A percentile compares a stretch with the other conserved stretches of the same genome.
phyloP scores from a whole-genome alignment of 345 rosid species.

The Combretum micranthum region DNA sequence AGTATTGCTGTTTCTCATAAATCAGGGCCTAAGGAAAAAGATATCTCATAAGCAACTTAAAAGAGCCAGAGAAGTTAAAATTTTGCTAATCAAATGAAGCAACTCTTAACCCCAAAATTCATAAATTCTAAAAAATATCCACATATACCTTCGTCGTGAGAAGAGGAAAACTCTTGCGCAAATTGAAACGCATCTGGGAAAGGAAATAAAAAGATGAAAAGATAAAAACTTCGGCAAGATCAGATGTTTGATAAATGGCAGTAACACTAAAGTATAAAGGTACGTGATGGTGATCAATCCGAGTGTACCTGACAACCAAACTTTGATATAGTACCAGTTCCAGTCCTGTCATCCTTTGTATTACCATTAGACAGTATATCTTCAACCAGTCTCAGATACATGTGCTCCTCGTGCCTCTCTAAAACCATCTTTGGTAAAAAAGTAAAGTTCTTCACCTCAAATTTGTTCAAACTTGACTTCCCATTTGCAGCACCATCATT shows the following conservation, averaged over 20 bases:
- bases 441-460: conserved; percentile 51
- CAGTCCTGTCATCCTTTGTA: conserved; percentile 65
- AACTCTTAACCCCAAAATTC: not conserved
- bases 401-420: conserved; percentile 70
- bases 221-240: not conserved
- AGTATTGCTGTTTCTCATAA: too few relatives aligned
- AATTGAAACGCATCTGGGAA: conserved; percentile 69
- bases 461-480: conserved; percentile 24
- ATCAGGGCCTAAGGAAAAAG: not conserved
- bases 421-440: conserved; percentile 70
- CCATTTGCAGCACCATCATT: conserved; percentile 23
- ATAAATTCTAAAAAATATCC: not conserved
- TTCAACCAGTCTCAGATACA: conserved; percentile 59
- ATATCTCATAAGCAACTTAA: conserved; percentile 4
- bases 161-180: conserved; percentile 79
- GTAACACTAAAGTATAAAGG: conserved; percentile 7
- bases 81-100: not conserved
- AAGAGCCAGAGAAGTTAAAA: not conserved
- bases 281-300: not conserved
- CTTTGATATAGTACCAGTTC: conserved; percentile 81
- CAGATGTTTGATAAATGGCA: conserved; percentile 2
- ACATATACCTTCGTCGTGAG: conserved; percentile 66
- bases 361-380: conserved; percentile 59
- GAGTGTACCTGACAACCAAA: conserved; percentile 76
- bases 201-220: conserved; percentile 7